A percentile compares a stretch with the other conserved stretches of the same genome.
These are phyloP conservation scores for Mimosa pudica DNA, from an alignment of 306 rosid genomes.

Conservation along the genomic window DNA sequence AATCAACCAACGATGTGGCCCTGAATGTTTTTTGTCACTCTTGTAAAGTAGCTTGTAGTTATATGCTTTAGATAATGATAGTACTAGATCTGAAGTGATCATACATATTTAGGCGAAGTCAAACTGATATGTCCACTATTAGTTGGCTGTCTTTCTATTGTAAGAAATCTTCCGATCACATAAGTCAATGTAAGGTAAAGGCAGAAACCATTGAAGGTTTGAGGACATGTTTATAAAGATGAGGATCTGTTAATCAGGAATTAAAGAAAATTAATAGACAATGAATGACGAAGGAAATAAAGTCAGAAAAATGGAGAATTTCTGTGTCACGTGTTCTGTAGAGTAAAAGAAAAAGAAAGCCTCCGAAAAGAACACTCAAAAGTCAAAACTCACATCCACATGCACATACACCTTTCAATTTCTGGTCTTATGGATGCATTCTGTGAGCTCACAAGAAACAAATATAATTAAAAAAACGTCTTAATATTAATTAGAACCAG, in stretches of 20 bases:
- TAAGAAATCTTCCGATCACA: not conserved
- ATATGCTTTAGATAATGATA: not conserved
- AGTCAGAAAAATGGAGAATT: not conserved
- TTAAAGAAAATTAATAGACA: not conserved
- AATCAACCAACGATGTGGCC: conserved; percentile 18
- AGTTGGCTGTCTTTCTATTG: not conserved
- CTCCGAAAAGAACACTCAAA: not conserved
- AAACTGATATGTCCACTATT: conserved; percentile 13
- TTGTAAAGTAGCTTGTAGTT: not conserved
- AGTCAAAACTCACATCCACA: not conserved
- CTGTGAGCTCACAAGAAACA: too few species aligned
- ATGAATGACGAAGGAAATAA: not conserved
- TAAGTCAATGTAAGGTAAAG: not conserved
- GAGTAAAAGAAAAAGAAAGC: not conserved
- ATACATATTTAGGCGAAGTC: not conserved
- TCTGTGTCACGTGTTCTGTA: not conserved
- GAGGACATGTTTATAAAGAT: not conserved
- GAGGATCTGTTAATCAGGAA: not conserved
- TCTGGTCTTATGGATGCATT: too few species aligned
- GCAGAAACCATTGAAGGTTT: not conserved
- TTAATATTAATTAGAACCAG: too few species aligned
- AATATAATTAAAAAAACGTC: too few species aligned
- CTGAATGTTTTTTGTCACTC: conserved; percentile 1
- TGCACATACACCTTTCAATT: too few species aligned
- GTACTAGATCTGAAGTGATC: not conserved